Percentiles rank a stretch among this genome's conserved stretches.
Evolutionary conservation across 306 rosid genomes (phyloP).

Genomic region (Cicer yamashitae): DNA sequence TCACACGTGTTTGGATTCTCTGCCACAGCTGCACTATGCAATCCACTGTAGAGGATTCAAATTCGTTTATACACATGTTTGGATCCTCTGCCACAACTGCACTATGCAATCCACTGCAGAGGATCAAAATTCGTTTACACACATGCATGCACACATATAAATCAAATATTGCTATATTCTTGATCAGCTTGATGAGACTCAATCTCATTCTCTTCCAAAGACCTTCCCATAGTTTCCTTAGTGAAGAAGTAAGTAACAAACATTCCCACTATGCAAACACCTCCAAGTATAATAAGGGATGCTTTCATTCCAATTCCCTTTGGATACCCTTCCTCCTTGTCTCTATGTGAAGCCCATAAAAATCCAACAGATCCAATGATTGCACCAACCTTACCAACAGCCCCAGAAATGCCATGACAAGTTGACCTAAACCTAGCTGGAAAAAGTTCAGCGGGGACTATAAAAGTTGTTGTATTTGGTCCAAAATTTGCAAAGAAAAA

Average conservation of each 20-base stretch:
- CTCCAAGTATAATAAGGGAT: constrained; percentile 61
- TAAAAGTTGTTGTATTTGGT: constrained; percentile 90
- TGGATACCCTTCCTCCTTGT: constrained; percentile 37
- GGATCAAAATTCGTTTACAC: not conserved
- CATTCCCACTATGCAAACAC: constrained; percentile 66
- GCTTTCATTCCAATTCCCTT: constrained; percentile 55
- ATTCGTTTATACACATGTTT: not conserved
- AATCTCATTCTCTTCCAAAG: constrained; percentile 77
- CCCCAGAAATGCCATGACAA: constrained; percentile 86
- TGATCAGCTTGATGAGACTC: constrained; percentile 7
- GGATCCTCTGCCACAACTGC: too few species aligned
- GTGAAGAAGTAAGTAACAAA: constrained; percentile 64
- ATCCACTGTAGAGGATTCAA: too few species aligned
- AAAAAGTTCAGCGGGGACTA: constrained; percentile 79
- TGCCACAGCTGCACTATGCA: too few species aligned
- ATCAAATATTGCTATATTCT: constrained; percentile 19
- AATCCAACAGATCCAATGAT: constrained; percentile 75
- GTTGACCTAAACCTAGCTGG: constrained; percentile 82
- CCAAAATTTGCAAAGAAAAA: constrained; percentile 88
- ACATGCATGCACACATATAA: not conserved
- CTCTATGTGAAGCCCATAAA: constrained; percentile 54
- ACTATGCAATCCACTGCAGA: too few species aligned
- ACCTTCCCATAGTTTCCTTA: constrained; percentile 68
- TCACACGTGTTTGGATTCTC: too few species aligned
- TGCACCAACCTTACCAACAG: constrained; percentile 72